phyloP scores from a whole-genome alignment of 2,329 filamentous ascomycete genomes.

The Leptographium flavum region DNA sequence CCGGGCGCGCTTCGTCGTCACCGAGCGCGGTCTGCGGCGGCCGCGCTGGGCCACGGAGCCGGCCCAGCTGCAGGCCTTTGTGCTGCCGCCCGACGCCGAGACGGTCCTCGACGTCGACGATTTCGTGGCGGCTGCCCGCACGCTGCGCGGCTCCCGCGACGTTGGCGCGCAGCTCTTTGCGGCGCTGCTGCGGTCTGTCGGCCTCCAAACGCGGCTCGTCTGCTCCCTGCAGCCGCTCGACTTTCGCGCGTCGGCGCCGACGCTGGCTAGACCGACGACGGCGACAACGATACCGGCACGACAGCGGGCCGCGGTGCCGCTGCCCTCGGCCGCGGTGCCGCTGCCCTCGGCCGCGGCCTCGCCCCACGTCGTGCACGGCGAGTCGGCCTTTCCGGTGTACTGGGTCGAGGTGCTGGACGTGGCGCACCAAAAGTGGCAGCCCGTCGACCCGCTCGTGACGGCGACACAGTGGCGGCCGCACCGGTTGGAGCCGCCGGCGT shows the following conservation, averaged over 20 bases:
- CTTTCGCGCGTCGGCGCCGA: conserved; percentile 42
- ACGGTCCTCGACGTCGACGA: conserved; percentile 54
- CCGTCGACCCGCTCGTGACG: conserved; percentile 75
- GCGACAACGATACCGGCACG: too few species aligned
- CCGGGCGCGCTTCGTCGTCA: conserved; percentile 54
- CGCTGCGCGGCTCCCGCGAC: conserved; percentile 69
- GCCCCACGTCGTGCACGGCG: conserved; percentile 39
- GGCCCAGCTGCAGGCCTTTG: conserved; percentile 43
- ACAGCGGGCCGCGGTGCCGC: conserved; percentile 24
- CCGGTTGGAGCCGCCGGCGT: conserved; percentile 69
- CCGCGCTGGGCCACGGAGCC: conserved; percentile 62
- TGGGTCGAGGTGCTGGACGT: conserved; percentile 90
- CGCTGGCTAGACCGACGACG: conserved; percentile 32
- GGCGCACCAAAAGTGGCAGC: conserved; percentile 81
- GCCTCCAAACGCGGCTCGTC: conserved; percentile 68
- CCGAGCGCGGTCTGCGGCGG: conserved; percentile 52
- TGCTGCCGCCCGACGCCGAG: conserved; percentile 49
- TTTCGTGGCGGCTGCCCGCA: conserved; percentile 56
- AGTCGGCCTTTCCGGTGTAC: conserved; percentile 71
- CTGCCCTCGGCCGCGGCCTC: conserved; percentile 19
- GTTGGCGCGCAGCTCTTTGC: conserved; percentile 85
- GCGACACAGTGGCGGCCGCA: conserved; percentile 60
- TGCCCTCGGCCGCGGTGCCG: conserved; percentile 11
- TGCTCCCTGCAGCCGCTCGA: conserved; percentile 79
- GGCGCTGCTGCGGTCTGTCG: conserved; percentile 68